Percentiles rank a stretch among this genome's conserved stretches.
These are phyloP conservation scores for Gracilaria gracilis DNA, from an alignment of 23 red algal species.

Conservation along the genomic window DNA sequence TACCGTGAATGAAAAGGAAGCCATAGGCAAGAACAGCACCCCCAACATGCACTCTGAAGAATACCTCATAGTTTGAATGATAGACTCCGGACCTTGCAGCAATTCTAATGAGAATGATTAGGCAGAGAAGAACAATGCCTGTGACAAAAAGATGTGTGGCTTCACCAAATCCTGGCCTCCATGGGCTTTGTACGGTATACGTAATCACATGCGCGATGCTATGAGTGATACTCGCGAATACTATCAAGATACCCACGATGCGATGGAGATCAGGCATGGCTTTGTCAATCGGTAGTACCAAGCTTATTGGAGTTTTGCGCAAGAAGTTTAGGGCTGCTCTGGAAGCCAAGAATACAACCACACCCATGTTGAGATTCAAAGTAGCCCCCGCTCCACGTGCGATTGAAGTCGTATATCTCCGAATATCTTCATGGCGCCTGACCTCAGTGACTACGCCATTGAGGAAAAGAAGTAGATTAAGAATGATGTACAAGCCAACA, in stretches of 20 bases:
- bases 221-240: constrained; percentile 59
- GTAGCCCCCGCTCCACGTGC: constrained; percentile 72
- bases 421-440: constrained; percentile 48
- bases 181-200: constrained; percentile 56
- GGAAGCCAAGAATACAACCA: constrained; percentile 68
- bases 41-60: constrained; percentile 75
- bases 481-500: constrained; percentile 55
- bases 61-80: constrained; percentile 72
- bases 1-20: constrained; percentile 69
- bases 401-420: constrained; percentile 59
- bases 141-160: constrained; percentile 61
- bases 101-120: constrained; percentile 53
- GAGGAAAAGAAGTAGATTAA: constrained; percentile 73
- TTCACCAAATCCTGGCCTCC: constrained; percentile 60
- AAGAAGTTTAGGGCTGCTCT: constrained; percentile 45
- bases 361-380: constrained; percentile 74
- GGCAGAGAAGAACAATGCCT: constrained; percentile 62
- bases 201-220: constrained; percentile 38
- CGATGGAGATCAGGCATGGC: constrained; percentile 76
- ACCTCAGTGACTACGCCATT: constrained; percentile 52
- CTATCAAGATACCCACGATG: constrained; percentile 60
- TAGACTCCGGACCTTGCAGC: constrained; percentile 47
- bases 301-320: constrained; percentile 59
- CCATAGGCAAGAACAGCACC: constrained; percentile 55
- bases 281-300: constrained; percentile 73